Conservation (phyloP, 2,329 filamentous ascomycete genomes). For the Aspergillus sp. region DNA sequence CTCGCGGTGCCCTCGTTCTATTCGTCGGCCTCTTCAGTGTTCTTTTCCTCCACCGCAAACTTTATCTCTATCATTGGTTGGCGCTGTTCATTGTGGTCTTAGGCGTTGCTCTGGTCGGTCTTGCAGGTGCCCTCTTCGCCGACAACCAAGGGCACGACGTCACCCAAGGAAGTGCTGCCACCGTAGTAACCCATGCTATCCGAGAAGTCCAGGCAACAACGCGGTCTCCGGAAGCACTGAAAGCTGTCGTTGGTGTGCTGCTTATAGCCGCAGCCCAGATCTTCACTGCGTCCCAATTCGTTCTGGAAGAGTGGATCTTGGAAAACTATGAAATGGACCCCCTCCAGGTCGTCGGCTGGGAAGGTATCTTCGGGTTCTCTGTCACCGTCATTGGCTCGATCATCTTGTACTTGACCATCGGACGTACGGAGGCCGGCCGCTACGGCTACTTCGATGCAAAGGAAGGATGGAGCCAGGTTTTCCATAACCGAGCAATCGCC, state of each 20-base stretch:
- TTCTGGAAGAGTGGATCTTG: constrained; percentile 91
- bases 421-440: constrained; percentile 70
- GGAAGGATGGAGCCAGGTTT: constrained; percentile 82
- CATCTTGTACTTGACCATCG: constrained; percentile 74
- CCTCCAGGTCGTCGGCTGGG: constrained; percentile 91
- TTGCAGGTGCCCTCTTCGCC: constrained; percentile 80
- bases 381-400: constrained; percentile 79
- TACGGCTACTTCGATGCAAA: constrained; percentile 88
- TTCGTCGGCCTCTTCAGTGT: constrained; percentile 97
- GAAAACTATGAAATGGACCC: constrained; percentile 78
- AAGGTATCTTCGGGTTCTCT: constrained; percentile 85
- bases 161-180: constrained; percentile 30
- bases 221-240: constrained; percentile 59
- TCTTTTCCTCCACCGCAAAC: constrained; percentile 76
- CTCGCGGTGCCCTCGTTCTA: constrained; percentile 85
- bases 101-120: constrained; percentile 85
- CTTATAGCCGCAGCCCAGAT: constrained; percentile 94
- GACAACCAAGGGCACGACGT: constrained; percentile 50
- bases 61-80: constrained; percentile 89
- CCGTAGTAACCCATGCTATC: constrained; percentile 41
- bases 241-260: constrained; percentile 78
- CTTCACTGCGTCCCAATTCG: constrained; percentile 95
- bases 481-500: constrained; percentile 68
- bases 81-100: constrained; percentile 82
- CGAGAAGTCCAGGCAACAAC: constrained; percentile 47